Base-by-base conservation (phyloP, 1,284 basidiomycete species). In the Ganoderma meredithae region DNA sequence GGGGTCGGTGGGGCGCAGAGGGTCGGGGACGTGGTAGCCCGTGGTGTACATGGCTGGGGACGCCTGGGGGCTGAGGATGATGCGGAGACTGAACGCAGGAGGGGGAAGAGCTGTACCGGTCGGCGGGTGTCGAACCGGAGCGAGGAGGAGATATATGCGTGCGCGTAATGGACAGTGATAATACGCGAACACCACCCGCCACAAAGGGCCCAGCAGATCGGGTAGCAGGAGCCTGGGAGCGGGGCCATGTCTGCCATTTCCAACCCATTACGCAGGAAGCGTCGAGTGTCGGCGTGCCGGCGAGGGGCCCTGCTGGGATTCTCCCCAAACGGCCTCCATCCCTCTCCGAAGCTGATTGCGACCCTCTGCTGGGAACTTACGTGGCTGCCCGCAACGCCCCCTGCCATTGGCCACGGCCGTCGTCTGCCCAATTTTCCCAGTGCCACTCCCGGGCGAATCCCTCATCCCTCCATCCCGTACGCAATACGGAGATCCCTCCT, bases 31-130 rank as follows among this genome's bases (percentile, higher is more conserved):
- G 44, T 47, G 69, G 53, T 69, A 72, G 67, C 63, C 44, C n/a
- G 69, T 60, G 55, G 61, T 59, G 69, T 69, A 72, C 71, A 72
- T 72, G 41, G 65, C 62, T 13, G 47, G 67, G 68, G 55, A 60
- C 61, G 62, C 63, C 44, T 65, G 49, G 64, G 12, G 47, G 22
- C 47, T 49, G 47, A 49, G 60, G 69, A 69, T 72, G 69, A 63
- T 69, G 71, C 71, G 71, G 71, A 72, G 71, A 69, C 53, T 63
- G 69, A 72, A 72, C 64, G 25, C 27, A n/a, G n/a, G 61, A 9
- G 69, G 71, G 71, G 65, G 62, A 63, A n/a, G 36, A 58, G 36
- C 63, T 49, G n/a, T 17, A 41, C 47, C 56, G 56, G 53, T 63
- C 63, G 41, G 69, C 69, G 71, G 71, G 43, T 67, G 47, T 65